A percentile compares a stretch with the other conserved stretches of the same genome.
Conservation (phyloP, 2,329 filamentous ascomycete species). For the Didymellaceae sp. region DNA sequence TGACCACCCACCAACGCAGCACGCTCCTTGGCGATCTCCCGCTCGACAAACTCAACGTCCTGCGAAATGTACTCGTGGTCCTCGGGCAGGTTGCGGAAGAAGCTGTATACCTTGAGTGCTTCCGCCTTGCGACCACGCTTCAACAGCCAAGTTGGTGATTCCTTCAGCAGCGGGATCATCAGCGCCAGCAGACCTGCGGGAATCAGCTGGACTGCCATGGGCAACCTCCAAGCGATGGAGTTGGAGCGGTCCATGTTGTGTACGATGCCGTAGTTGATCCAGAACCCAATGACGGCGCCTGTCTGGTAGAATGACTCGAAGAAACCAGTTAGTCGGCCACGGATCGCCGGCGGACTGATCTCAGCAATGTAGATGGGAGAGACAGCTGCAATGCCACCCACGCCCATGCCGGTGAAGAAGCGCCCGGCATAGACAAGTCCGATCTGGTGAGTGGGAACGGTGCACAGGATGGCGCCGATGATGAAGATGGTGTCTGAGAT, state of each 20-base stretch:
- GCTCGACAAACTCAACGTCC: slow-evolving; percentile 73
- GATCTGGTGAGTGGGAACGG: slow-evolving; percentile 33
- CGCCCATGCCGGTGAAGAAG: slow-evolving; percentile 48
- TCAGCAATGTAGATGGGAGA: slow-evolving; percentile 68
- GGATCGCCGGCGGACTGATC: slow-evolving; percentile 63
- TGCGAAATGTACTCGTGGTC: slow-evolving; percentile 75
- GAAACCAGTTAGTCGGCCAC: slow-evolving; percentile 62
- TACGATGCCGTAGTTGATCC: slow-evolving; percentile 54
- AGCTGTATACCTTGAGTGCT: slow-evolving; percentile 59
- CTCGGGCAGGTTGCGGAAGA: slow-evolving; percentile 66
- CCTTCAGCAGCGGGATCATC: slow-evolving; percentile 52
- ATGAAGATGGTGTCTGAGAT: slow-evolving; percentile 55
- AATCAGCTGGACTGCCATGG: slow-evolving; percentile 69
- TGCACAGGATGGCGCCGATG: slow-evolving; percentile 50
- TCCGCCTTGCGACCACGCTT: slow-evolving; percentile 50
- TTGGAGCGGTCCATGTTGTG: slow-evolving; percentile 54
- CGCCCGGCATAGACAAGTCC: slow-evolving; percentile 53
- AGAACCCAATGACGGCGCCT: slow-evolving; percentile 47
- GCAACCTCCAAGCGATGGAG: slow-evolving; percentile 54
- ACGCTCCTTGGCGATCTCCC: slow-evolving; percentile 60
- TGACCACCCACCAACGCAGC: slow-evolving; percentile 35
- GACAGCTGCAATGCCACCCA: slow-evolving; percentile 56
- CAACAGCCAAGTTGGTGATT: slow-evolving; percentile 55
- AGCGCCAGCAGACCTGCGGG: slow-evolving; percentile 65
- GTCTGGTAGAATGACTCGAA: slow-evolving; percentile 59